Conservation (phyloP, 208 protist genomes). For the Polymyxa betae region DNA sequence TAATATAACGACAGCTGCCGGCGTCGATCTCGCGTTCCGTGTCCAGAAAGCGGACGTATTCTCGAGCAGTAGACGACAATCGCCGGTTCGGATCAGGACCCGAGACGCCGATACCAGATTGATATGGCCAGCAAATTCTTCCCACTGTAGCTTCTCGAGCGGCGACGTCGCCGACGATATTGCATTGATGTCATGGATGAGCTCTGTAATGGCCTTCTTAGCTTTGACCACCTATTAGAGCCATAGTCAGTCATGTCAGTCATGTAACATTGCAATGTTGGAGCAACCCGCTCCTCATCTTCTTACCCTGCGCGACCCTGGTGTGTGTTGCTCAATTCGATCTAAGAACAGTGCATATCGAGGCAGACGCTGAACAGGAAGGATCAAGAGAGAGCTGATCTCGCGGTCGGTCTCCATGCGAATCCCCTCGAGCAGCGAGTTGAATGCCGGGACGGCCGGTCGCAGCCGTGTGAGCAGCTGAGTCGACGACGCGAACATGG, state of each 20-base stretch:
- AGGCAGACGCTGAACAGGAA: slow-evolving; percentile 32
- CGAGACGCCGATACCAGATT: slow-evolving; percentile 4
- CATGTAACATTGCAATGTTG: too few relatives aligned
- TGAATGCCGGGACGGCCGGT: background rate
- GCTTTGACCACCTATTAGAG: background rate
- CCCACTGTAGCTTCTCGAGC: slow-evolving; percentile 22
- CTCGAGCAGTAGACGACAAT: background rate
- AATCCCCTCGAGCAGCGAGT: background rate
- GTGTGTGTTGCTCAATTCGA: slow-evolving; percentile 3
- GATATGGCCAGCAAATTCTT: slow-evolving; percentile 6
- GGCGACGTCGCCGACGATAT: background rate
- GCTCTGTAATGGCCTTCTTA: background rate
- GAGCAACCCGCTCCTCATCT: background rate
- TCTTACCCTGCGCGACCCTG: slow-evolving; percentile 1
- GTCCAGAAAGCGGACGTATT: background rate
- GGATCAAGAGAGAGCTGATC: background rate
- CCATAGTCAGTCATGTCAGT: too few relatives aligned
- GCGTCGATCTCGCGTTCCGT: background rate
- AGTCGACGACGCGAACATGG: slow-evolving; percentile 17
- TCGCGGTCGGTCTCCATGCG: background rate
- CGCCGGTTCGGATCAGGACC: background rate
- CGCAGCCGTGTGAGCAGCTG: background rate
- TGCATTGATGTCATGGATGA: background rate
- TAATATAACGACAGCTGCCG: background rate
- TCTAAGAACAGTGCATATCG: slow-evolving; percentile 41